Base-by-base conservation (phyloP, 257 asterid genomes). In the Petunia axillaris region DNA sequence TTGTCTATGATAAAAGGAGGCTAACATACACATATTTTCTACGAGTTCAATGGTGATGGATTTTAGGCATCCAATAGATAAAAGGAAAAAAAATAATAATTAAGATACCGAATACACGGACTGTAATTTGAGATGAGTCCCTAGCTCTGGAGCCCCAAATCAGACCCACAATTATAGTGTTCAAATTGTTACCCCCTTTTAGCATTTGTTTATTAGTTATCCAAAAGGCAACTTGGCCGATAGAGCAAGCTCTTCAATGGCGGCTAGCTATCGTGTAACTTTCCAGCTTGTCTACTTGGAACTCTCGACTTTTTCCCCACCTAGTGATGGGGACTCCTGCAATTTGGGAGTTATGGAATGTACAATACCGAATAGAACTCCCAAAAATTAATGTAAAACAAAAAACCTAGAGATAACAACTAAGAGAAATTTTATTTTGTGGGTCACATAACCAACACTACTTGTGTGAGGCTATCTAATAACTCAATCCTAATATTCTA, bases 181-280 rank as follows among this genome's bases (percentile, higher is more conserved):
- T 35, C 40, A 4, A 63, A 41, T 44, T 40, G 0, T 68, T 68
- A 44, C 46, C 76, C 38, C 25, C 1, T 0, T 64, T 16, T 41
- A 6, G 9, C 11, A 66, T 14, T 66, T 66, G 75, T 6, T 66
- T 16, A 41, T 3, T 16, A n/a, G 76, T 16, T 44, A 44, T 44
- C 76, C 57, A 65, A 10, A 64, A 14, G 36, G 50, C 74, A 13
- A 11, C 52, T 65, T 39, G 52, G 74, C 52, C 36, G 52, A 65
- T 50, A 64, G 70, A 64, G 75, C 3, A 66, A 66, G 15, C 38
- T 54, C 75, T 41, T 67, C 14, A n/a, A 43, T 43, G 75, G 55
- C 4, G 58, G 40, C 58, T 8, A n/a, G 0, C 13, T 0, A 25
- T 25, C 25, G 25, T 25, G 25, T 44, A 44, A 44, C 39, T 67